Evolutionary conservation across 768 basidiomycete species (phyloP).

Genomic region (Coprinopsis cinerea): DNA sequence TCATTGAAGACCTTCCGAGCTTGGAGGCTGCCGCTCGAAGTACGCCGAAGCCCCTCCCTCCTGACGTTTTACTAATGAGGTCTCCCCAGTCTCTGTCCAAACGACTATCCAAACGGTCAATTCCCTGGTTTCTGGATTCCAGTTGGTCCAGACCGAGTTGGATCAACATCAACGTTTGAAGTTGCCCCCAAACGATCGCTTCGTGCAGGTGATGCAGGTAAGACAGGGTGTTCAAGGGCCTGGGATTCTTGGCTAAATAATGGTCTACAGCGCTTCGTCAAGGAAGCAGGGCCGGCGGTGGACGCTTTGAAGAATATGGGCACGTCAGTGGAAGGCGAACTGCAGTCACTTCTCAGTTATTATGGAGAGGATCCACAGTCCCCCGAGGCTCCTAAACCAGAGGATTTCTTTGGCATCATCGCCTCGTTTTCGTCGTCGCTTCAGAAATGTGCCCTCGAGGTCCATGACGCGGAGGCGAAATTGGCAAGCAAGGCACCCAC

Average conservation of each 20-base stretch:
- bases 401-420: constrained; percentile 76
- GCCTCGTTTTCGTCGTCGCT: constrained; percentile 70
- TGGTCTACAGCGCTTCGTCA: constrained; percentile 41
- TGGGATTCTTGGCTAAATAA: neutral
- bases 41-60: constrained; percentile 25
- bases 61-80: neutral
- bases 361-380: constrained; percentile 73
- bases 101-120: constrained; percentile 55
- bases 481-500: constrained; percentile 16
- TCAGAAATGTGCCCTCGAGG: constrained; percentile 70
- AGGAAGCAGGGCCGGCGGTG: constrained; percentile 44
- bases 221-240: constrained; percentile 6
- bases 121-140: constrained; percentile 48
- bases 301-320: constrained; percentile 64
- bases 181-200: constrained; percentile 46
- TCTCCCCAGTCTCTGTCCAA: constrained; percentile 63
- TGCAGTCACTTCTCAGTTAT: constrained; percentile 56
- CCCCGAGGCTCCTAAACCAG: constrained; percentile 63
- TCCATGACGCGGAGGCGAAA: constrained; percentile 46
- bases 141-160: constrained; percentile 55
- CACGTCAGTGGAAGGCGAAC: constrained; percentile 48
- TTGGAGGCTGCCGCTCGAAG: constrained; percentile 80
- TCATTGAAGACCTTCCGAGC: constrained; percentile 76
- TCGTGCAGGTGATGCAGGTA: constrained; percentile 68
- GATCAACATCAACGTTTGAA: constrained; percentile 29